Evolutionary conservation across 2,329 filamentous ascomycete species (phyloP), one percentile per base, ranked within the genome.

Genomic region (Purpureocillium takamizusanense): DNA sequence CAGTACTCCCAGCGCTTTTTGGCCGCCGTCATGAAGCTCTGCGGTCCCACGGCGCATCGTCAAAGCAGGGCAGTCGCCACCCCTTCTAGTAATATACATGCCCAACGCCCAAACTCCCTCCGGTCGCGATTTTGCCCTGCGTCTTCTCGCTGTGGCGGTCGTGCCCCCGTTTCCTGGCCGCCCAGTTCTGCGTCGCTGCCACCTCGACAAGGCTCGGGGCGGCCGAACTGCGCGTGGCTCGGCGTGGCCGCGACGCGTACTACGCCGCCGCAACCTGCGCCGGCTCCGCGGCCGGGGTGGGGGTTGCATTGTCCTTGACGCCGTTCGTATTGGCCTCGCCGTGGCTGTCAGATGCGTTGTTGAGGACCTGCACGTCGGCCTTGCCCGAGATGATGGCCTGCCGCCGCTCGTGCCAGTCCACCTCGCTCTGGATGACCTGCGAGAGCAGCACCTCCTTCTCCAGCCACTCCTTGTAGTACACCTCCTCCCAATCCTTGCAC

Each of bases 401-500:
- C 31, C 76, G 70, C 37, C 77, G 67, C 40, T 71, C 65, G 48
- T 79, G 75, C 63, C 81, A 79, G 55, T 81, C 77, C 27, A 76
- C 68, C 56, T 90, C 85, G 51, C 67, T 71, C 51, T 72, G 61
- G 48, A 86, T 71, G 25, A 83, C 72, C 52, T 87, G 85, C 41
- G 86, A 76, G n/a, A 92, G 60, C 14, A 90, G 60, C 23, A 86
- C 71, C 60, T 92, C 85, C 60, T 90, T 90, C 60, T 85, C 78
- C 12, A 78, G 65, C 86, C 86, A 92, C 54, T 87, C 83, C 44
- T 78, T 70, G 55, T 76, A 76, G 58, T 83, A 80, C 11, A 70
- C 52, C 28, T 75, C 74, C 56, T 90, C 83, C 57, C 83, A 72
- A 32, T 66, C 64, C 46, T 80, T 77, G 47, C 79, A 77, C 56